phyloP scores from a whole-genome alignment of 2,329 filamentous ascomycete genomes.

The Ophiostoma triangulosporum region DNA sequence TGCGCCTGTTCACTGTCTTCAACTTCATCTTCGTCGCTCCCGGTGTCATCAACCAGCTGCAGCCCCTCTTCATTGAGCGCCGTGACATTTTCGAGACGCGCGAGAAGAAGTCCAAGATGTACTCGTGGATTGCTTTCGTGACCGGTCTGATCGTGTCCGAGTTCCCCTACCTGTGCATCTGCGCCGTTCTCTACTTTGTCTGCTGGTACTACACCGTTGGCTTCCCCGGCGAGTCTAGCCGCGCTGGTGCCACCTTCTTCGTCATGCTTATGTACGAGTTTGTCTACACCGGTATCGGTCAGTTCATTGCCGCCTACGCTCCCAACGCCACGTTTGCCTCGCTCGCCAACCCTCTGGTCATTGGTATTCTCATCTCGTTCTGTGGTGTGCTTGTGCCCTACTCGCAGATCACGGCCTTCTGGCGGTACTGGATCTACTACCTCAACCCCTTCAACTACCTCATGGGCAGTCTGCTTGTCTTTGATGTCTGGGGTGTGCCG shows the following conservation, averaged over 20 bases:
- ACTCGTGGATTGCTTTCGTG: conserved; percentile 57
- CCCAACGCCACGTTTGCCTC: conserved; percentile 47
- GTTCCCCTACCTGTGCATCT: conserved; percentile 45
- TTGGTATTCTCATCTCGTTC: conserved; percentile 52
- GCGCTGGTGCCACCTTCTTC: conserved; percentile 25
- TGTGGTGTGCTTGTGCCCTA: conserved; percentile 65
- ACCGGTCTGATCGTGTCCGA: conserved; percentile 55
- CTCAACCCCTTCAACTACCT: conserved; percentile 50
- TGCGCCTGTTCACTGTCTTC: conserved; percentile 59
- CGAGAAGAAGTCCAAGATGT: conserved; percentile 55
- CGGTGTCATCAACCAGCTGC: conserved; percentile 49
- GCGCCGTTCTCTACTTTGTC: conserved; percentile 48
- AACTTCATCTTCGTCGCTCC: conserved; percentile 58
- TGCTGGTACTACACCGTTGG: conserved; percentile 19
- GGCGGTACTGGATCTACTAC: conserved; percentile 53
- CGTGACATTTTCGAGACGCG: conserved; percentile 56
- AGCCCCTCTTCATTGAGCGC: conserved; percentile 59
- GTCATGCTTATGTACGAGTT: conserved; percentile 44
- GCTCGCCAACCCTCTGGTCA: conserved; percentile 41
- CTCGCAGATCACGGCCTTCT: conserved; percentile 47
- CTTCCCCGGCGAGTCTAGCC: conserved; percentile 39
- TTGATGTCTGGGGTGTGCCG: conserved; percentile 32
- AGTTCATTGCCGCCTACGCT: conserved; percentile 49
- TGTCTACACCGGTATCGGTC: conserved; percentile 46
- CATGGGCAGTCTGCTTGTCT: conserved; percentile 41